A percentile compares a stretch with the other conserved stretches of the same genome.
These are phyloP conservation scores for Buxus sempervirens DNA, from an alignment of 164 flowering plant genomes.

Conservation along the genomic window DNA sequence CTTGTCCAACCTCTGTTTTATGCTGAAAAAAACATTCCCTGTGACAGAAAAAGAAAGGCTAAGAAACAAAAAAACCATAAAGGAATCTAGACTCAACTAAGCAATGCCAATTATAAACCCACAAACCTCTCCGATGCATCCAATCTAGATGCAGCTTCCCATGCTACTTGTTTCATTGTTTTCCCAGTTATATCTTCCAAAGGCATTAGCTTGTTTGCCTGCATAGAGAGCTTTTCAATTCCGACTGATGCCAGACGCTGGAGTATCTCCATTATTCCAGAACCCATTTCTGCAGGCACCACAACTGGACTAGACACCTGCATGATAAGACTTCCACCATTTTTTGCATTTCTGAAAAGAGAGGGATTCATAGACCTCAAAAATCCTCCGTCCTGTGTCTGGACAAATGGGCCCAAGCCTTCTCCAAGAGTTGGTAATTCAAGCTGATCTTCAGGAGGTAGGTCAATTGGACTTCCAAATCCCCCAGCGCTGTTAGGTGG, in stretches of 20 bases:
- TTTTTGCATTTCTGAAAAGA: constrained; percentile 60
- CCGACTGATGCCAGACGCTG: constrained; percentile 81
- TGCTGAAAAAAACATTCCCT: constrained; percentile 39
- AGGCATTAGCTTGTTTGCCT: constrained; percentile 91
- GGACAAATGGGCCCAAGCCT: constrained; percentile 77
- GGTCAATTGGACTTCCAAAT: constrained; percentile 71
- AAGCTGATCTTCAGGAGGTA: constrained; percentile 50
- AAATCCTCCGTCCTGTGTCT: constrained; percentile 82
- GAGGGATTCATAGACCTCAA: constrained; percentile 86
- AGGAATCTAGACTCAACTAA: neutral
- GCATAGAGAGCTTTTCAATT: constrained; percentile 86
- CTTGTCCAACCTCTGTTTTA: constrained; percentile 33
- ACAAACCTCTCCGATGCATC: constrained; percentile 68
- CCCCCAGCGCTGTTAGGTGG: constrained; percentile 50
- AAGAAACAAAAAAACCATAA: neutral
- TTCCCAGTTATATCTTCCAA: constrained; percentile 88
- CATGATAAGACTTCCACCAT: constrained; percentile 70
- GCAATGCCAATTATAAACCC: constrained; percentile 2
- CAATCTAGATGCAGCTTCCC: constrained; percentile 61
- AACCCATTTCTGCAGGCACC: constrained; percentile 97
- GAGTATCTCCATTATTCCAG: constrained; percentile 74
- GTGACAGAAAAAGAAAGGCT: constrained; percentile 10
- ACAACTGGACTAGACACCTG: constrained; percentile 94
- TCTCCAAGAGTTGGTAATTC: constrained; percentile 79
- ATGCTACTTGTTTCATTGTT: constrained; percentile 80